Evolutionary conservation across 352 stramenopile genomes (phyloP).

Genomic region (Globisporangium okanoganense): DNA sequence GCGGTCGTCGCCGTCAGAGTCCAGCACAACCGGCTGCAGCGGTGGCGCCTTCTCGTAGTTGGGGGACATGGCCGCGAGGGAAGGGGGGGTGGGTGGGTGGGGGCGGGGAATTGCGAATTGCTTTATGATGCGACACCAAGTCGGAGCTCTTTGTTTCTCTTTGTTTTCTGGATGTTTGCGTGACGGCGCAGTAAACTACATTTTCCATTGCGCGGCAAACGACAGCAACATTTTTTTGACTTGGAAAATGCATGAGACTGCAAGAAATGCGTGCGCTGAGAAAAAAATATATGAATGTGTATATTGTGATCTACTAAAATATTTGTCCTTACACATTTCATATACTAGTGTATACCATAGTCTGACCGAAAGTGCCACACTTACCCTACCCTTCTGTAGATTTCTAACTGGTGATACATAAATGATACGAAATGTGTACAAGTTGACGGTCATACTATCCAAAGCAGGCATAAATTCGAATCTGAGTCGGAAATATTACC

Average conservation of each 20-base stretch:
- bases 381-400: too few species aligned
- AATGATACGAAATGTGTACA: too few species aligned
- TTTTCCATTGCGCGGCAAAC: not conserved
- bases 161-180: conserved; percentile 1
- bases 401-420: too few species aligned
- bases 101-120: conserved; percentile 4
- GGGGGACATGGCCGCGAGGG: conserved; percentile 12
- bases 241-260: not conserved
- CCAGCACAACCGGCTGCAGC: not conserved
- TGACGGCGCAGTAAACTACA: not conserved
- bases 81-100: not conserved
- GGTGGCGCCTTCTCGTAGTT: conserved; percentile 7
- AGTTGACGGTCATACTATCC: too few species aligned
- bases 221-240: not conserved
- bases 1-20: conserved; percentile 4
- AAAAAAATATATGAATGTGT: not conserved
- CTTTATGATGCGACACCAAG: conserved; percentile 6
- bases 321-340: too few species aligned
- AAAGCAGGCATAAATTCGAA: not conserved
- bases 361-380: too few species aligned
- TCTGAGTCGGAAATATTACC: not conserved
- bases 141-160: not conserved
- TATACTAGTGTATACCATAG: too few species aligned
- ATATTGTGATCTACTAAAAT: not conserved
- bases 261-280: not conserved